Base-by-base conservation (phyloP, 306 rosid species). In the Vigna mungo region DNA sequence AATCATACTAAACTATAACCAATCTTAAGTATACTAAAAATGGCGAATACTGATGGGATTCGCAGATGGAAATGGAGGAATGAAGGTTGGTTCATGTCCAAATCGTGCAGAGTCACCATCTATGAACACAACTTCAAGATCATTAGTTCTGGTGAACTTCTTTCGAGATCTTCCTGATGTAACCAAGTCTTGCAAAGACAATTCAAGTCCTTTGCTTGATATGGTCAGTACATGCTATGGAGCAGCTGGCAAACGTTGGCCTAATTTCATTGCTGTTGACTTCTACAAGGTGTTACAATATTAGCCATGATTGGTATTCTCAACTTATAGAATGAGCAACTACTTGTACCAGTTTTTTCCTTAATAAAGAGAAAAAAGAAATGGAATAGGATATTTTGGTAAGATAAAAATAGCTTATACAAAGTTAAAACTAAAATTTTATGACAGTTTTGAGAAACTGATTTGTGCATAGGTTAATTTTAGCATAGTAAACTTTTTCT, bases 221-320 rank as follows among this genome's bases (percentile, higher is more conserved):
- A 94, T 89, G 96, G 46, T 84, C 56, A 85, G 82, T 66, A 91
- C 98, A 47, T 93, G 96, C 79, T 77, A 74, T 62, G 68, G 53
- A 67, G 96, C 91, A n/a, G 81, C 91, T 1, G 90, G 88, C 4
- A 77, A 90, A 68, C 86, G 96, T 48, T 90, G 97, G 96, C 86
- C 97, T 23, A 93, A 93, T 84, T 93, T 93, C 86, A 88, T 93
- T 68, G 85, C 96, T 20, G 93, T 91, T 70, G 97, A 93, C 78
- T 93, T 86, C 83, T 88, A 90, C 88, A 86, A 87, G 97, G 98
- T 93, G 27, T 27, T 6, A 12, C 12, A 12, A 56, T n/a, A 55
- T 47, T 49, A 65, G 17, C 62, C 60, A 69, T 25, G 41, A 66
- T 13, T 64, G 62, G 56, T 23, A 17, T 48, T 47, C 17, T 44